Conservation (phyloP, 83 land plant genomes). For the Picea abies region DNA sequence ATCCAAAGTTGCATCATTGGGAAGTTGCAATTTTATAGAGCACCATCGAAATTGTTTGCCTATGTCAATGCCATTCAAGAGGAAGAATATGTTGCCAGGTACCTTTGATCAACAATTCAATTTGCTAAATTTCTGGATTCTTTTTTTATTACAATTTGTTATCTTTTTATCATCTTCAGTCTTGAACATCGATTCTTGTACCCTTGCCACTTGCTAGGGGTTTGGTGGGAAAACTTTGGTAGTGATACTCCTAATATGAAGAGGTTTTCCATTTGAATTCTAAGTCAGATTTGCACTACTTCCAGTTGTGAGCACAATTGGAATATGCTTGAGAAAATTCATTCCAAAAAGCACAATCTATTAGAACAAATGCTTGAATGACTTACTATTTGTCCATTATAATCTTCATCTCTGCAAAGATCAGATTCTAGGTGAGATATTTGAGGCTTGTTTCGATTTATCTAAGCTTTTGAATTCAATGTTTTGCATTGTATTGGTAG, state of each 20-base stretch:
- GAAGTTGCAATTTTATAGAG: neutral
- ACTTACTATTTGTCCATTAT: constrained; percentile 49
- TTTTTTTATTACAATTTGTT: too few relatives aligned
- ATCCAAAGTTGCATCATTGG: neutral
- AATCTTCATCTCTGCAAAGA: constrained; percentile 36
- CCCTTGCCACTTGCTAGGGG: too few relatives aligned
- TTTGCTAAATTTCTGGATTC: too few relatives aligned
- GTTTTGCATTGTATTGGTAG: too few relatives aligned
- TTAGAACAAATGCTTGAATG: constrained; percentile 45
- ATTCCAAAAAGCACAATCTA: constrained; percentile 37
- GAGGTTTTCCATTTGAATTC: constrained; percentile 49
- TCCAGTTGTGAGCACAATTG: constrained; percentile 21
- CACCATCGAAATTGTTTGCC: neutral
- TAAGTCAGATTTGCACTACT: constrained; percentile 48
- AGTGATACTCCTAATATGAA: constrained; percentile 53
- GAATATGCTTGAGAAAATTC: constrained; percentile 5
- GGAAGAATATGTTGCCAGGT: neutral
- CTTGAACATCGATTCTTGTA: too few relatives aligned
- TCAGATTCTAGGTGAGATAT: too few relatives aligned
- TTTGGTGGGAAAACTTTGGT: constrained; percentile 29
- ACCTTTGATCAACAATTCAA: too few relatives aligned
- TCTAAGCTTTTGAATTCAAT: too few relatives aligned
- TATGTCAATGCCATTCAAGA: neutral
- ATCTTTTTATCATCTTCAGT: too few relatives aligned
- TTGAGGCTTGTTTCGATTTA: too few relatives aligned